Percentiles rank a stretch among this genome's conserved stretches.
Conservation (phyloP, 257 asterid species). For the Solanum chilense region DNA sequence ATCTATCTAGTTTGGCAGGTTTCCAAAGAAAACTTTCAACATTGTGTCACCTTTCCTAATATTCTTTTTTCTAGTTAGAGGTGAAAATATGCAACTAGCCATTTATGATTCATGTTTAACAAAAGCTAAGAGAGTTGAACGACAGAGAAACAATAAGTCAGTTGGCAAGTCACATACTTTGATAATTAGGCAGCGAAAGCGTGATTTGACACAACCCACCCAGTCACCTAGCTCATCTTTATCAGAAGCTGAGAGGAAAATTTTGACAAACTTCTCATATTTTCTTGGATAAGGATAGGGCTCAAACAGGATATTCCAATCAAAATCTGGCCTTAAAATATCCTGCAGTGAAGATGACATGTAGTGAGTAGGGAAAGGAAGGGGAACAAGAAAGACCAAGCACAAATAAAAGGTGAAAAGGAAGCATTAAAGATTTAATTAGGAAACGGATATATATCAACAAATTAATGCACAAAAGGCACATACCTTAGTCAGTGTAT, state of each 20-base stretch:
- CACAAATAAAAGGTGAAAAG: neutral
- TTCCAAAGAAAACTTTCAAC: neutral
- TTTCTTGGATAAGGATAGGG: constrained; percentile 28
- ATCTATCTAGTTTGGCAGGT: neutral
- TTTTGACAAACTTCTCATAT: constrained; percentile 29
- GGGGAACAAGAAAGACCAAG: neutral
- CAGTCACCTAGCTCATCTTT: constrained; percentile 26
- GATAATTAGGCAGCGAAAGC: constrained; percentile 31
- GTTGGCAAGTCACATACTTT: constrained; percentile 16
- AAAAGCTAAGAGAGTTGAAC: neutral
- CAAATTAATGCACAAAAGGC: neutral
- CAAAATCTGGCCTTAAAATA: constrained; percentile 23
- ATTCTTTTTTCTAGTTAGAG: neutral
- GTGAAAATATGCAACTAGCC: neutral
- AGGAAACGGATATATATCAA: neutral
- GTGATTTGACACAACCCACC: constrained; percentile 46
- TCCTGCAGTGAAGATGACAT: constrained; percentile 21
- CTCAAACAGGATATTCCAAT: constrained; percentile 33
- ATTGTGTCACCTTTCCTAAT: neutral
- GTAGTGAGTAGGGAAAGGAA: neutral
- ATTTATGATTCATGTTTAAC: neutral
- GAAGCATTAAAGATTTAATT: neutral
- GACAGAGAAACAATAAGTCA: neutral
- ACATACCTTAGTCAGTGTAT: constrained; percentile 32
- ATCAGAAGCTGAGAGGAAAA: constrained; percentile 25